These are phyloP conservation scores for Balakata baccata DNA, from an alignment of 345 rosid genomes.

Conservation along the genomic window DNA sequence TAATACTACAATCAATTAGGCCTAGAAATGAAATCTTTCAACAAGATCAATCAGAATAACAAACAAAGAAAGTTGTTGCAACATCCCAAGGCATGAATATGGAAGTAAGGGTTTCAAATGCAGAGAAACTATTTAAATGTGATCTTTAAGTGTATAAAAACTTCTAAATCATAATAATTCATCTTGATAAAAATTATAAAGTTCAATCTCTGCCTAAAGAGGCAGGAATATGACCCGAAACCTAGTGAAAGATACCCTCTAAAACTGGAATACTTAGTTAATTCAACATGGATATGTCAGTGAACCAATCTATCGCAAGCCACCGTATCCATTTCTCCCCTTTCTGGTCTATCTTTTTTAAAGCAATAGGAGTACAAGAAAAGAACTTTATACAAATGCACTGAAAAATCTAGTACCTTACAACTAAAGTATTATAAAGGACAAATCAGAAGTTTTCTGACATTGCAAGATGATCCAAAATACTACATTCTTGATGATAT, in stretches of 20 bases:
- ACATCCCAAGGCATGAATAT: not conserved
- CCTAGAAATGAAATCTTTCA: not conserved
- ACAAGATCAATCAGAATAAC: not conserved
- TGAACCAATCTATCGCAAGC: not conserved
- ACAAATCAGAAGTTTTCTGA: not conserved
- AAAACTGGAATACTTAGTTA: not conserved
- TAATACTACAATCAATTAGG: not conserved
- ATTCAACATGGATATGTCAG: not conserved
- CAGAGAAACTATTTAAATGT: not conserved
- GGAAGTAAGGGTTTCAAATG: not conserved
- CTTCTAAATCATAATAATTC: not conserved
- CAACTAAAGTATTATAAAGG: not conserved
- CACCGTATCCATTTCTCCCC: not conserved
- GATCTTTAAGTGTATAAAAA: not conserved
- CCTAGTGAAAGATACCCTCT: not conserved
- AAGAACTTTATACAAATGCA: not conserved
- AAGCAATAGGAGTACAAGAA: not conserved
- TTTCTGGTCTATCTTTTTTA: not conserved
- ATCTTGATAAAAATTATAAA: not conserved
- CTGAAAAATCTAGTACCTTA: not conserved
- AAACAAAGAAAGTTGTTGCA: not conserved
- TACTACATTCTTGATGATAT: not conserved
- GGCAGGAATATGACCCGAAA: not conserved
- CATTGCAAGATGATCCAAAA: not conserved
- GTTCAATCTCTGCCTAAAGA: not conserved